These are phyloP conservation scores for Bryoerythrophyllum caledonicum DNA, from an alignment of 225 moss, liverwort and hornwort genomes.

Conservation along the genomic window DNA sequence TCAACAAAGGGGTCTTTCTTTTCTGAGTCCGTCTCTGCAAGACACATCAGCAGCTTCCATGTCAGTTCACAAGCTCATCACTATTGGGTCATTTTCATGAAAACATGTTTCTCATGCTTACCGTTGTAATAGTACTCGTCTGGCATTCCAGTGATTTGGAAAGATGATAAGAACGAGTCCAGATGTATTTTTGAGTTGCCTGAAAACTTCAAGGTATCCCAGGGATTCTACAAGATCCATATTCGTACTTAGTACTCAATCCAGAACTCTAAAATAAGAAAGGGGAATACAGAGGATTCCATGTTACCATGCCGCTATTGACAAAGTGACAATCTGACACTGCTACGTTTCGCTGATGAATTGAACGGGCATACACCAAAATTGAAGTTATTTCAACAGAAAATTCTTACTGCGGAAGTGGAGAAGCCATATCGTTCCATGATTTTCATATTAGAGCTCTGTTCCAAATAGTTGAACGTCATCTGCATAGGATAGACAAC, in stretches of 20 bases:
- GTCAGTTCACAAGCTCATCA: slow-evolving; percentile 1
- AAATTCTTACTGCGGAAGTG: slow-evolving; percentile 52
- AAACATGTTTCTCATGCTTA: slow-evolving; percentile 21
- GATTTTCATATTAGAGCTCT: slow-evolving; percentile 41
- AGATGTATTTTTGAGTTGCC: slow-evolving; percentile 76
- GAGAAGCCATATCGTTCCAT: slow-evolving; percentile 94
- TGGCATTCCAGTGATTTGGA: slow-evolving; percentile 72
- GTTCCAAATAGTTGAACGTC: slow-evolving; percentile 74
- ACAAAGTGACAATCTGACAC: slow-evolving; percentile 1
- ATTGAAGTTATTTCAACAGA: neutral
- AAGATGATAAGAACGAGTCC: slow-evolving; percentile 84
- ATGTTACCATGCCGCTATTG: neutral
- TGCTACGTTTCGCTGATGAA: neutral
- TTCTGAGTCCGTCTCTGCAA: slow-evolving; percentile 44
- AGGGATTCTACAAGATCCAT: slow-evolving; percentile 72
- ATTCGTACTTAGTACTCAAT: slow-evolving; percentile 22
- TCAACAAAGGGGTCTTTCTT: slow-evolving; percentile 64
- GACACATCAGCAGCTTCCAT: slow-evolving; percentile 11
- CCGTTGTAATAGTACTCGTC: slow-evolving; percentile 77
- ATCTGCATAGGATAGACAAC: slow-evolving; percentile 51
- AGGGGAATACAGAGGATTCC: neutral
- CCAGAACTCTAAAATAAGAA: neutral
- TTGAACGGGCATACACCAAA: neutral
- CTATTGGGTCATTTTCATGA: slow-evolving; percentile 1
- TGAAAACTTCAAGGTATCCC: slow-evolving; percentile 77